These are phyloP conservation scores for Begonia loranthoides DNA, from an alignment of 306 rosid genomes.

Conservation along the genomic window DNA sequence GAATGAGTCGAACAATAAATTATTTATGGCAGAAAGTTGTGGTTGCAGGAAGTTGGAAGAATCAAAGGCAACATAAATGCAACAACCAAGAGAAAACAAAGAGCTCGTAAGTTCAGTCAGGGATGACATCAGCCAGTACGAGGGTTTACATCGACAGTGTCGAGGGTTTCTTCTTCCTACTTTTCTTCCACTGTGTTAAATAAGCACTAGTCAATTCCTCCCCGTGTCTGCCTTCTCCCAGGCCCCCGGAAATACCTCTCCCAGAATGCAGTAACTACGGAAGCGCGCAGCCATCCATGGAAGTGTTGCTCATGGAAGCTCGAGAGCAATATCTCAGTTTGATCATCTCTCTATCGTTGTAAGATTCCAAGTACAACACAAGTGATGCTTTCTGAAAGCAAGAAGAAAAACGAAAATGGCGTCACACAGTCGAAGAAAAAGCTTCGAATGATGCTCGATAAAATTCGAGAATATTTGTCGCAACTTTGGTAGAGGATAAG, in stretches of 20 bases:
- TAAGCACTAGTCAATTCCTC: too few species aligned
- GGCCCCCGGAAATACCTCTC: constrained; percentile 93
- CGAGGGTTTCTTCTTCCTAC: neutral
- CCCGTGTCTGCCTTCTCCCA: constrained; percentile 38
- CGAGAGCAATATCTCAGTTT: constrained; percentile 9
- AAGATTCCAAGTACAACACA: too few species aligned
- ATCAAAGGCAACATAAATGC: constrained; percentile 87
- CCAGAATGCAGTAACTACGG: constrained; percentile 76
- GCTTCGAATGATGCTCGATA: too few species aligned
- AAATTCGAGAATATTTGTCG: too few species aligned
- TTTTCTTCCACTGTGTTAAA: too few species aligned
- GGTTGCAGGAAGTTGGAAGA: constrained; percentile 78
- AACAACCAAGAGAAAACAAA: constrained; percentile 74
- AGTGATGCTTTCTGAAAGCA: too few species aligned
- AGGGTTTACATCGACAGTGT: constrained; percentile 32
- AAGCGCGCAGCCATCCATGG: constrained; percentile 96
- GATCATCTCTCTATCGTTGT: neutral
- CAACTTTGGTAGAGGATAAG: too few species aligned
- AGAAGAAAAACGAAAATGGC: too few species aligned
- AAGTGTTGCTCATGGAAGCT: constrained; percentile 83
- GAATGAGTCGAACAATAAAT: too few species aligned
- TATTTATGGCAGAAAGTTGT: too few species aligned
- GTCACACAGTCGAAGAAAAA: too few species aligned
- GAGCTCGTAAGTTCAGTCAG: constrained; percentile 96
- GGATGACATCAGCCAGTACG: constrained; percentile 85